Evolutionary conservation across 108 stramenopile genomes (phyloP).

Genomic region (Pseudonitzschia pungens): DNA sequence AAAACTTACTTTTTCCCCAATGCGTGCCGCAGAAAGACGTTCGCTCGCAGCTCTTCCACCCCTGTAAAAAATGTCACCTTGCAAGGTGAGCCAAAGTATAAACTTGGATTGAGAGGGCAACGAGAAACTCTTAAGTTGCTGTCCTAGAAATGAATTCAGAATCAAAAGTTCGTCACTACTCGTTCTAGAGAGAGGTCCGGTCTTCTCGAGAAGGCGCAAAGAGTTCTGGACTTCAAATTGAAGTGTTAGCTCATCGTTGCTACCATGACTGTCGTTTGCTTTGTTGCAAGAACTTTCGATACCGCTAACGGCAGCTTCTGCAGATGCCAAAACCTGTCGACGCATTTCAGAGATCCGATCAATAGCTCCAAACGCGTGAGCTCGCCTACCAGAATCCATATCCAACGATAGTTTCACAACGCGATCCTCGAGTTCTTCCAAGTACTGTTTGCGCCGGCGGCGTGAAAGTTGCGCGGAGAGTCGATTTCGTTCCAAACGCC

Average conservation of each 20-base stretch:
- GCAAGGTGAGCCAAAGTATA: constrained; percentile 84
- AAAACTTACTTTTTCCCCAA: constrained; percentile 89
- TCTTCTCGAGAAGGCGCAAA: background rate
- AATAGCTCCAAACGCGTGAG: constrained; percentile 59
- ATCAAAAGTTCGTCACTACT: constrained; percentile 48
- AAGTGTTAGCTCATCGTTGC: background rate
- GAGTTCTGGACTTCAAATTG: background rate
- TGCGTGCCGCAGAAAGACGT: constrained; percentile 85
- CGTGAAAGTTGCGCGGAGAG: constrained; percentile 92
- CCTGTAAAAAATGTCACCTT: constrained; percentile 81
- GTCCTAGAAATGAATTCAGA: constrained; percentile 59
- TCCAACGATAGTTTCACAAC: constrained; percentile 65
- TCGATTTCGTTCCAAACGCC: constrained; percentile 91
- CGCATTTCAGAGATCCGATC: constrained; percentile 38
- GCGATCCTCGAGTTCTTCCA: constrained; percentile 90
- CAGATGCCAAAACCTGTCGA: constrained; percentile 31
- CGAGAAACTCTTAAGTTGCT: constrained; percentile 76
- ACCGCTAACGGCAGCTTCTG: background rate
- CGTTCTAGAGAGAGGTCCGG: constrained; percentile 19
- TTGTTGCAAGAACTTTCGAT: background rate
- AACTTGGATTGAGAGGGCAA: constrained; percentile 74
- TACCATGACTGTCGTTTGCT: background rate
- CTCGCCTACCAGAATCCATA: constrained; percentile 80
- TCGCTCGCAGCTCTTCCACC: constrained; percentile 83
- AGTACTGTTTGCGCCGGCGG: constrained; percentile 89